Base-by-base conservation (phyloP, 1,139 yeast genomes). In the Nadsonia starkeyi-henricii region DNA sequence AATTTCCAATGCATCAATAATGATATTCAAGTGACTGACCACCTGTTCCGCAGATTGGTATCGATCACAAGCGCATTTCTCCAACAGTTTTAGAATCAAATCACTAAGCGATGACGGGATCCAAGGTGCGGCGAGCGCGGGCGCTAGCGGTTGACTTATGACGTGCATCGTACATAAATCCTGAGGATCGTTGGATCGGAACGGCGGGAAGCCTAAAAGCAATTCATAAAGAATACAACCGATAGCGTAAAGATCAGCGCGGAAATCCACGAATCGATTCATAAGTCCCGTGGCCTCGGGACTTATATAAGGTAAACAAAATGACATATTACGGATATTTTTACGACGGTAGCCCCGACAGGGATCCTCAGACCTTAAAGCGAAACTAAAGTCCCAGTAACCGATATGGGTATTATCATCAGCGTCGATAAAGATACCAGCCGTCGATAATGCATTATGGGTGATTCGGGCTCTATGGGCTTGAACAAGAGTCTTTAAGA, bases 341-440 rank as follows among this genome's bases (percentile, higher is more conserved):
- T 62, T 58, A 45, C 58, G 54, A 28, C 62, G 52, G 47, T 58
- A 60, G 1, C 63, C 62, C 33, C 60, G 58, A 15, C 69, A 59
- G 36, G 74, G 64, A 51, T 70, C 73, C 53, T 76, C 80, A 0
- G 68, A 65, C 43, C 62, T 62, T n/a, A 69, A 59, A 2, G 73
- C 58, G 54, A 74, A 75, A 30, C 71, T 59, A 54, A 72, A 75
- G 53, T 75, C 79, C 75, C 78, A 76, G 1, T 78, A 77, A 0
- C 70, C 63, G 12, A 76, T 58, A 45, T 61, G 68, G 1, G 74
- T 64, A 36, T 69, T 65, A 36, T 58, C 57, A 17, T 59, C 56
- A 20, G 62, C 64, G 46, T 63, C 61, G 15, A 67, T 57, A 2
- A 73, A 57, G 1, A 75, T 66, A 42, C 65, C 62, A 20, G 63